A percentile compares a stretch with the other conserved stretches of the same genome.
These are phyloP conservation scores for Calocera cornea DNA, from an alignment of 768 basidiomycete species.

Conservation along the genomic window DNA sequence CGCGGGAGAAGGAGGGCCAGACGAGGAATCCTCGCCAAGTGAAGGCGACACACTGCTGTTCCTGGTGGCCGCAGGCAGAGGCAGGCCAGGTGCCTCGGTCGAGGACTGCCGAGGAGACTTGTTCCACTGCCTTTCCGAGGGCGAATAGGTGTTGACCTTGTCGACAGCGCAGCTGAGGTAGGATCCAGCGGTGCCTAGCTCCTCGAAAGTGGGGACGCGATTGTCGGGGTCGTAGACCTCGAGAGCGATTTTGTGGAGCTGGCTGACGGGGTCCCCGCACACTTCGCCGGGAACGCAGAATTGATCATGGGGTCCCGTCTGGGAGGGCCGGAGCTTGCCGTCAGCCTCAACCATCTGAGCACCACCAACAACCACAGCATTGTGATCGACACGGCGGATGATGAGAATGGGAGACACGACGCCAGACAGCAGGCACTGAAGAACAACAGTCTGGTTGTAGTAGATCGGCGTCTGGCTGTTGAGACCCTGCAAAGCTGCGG, in stretches of 20 bases:
- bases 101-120: constrained; percentile 22
- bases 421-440: constrained; percentile 89
- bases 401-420: constrained; percentile 87
- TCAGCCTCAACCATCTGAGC: constrained; percentile 81
- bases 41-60: background rate
- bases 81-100: background rate
- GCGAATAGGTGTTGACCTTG: constrained; percentile 81
- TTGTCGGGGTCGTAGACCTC: constrained; percentile 70
- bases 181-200: constrained; percentile 67
- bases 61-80: background rate
- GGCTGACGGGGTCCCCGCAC: constrained; percentile 87
- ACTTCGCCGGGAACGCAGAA: constrained; percentile 75
- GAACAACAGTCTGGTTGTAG: constrained; percentile 91
- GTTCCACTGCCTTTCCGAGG: constrained; percentile 73
- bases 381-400: constrained; percentile 86
- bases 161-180: constrained; percentile 88
- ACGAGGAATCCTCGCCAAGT: background rate
- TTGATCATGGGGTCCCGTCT: constrained; percentile 47
- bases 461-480: constrained; percentile 80
- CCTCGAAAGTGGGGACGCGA: constrained; percentile 33
- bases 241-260: constrained; percentile 89
- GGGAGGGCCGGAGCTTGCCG: constrained; percentile 25
- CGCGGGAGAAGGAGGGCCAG: background rate
- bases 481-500: constrained; percentile 76
- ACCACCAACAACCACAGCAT: constrained; percentile 79